Percentiles rank a stretch among this genome's conserved stretches.
Evolutionary conservation across 176 grass and related monocot species (phyloP).

Genomic region (Phragmites australis): DNA sequence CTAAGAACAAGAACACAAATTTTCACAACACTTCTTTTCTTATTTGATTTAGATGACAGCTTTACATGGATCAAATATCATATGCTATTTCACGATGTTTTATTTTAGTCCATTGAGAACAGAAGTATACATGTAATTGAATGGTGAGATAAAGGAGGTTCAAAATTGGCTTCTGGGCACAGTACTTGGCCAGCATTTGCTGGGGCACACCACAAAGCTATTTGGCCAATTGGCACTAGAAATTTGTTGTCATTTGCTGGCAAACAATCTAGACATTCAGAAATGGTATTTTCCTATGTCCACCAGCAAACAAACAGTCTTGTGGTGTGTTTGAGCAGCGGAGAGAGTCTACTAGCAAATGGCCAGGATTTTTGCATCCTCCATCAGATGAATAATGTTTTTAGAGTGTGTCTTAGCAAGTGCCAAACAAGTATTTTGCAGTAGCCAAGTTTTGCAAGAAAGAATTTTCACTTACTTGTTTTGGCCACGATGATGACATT

Average conservation of each 20-base stretch:
- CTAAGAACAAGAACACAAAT: background rate
- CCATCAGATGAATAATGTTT: background rate
- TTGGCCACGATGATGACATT: conserved; percentile 88
- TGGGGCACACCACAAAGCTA: background rate
- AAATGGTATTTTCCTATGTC: background rate
- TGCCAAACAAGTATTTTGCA: background rate
- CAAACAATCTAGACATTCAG: background rate
- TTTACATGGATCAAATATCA: conserved; percentile 10
- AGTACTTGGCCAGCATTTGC: background rate
- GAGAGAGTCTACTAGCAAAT: background rate
- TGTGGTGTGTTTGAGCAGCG: background rate
- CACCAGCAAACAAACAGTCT: background rate
- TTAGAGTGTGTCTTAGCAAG: background rate
- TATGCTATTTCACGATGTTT: background rate
- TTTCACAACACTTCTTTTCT: background rate
- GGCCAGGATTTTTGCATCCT: background rate
- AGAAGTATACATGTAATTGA: conserved; percentile 19
- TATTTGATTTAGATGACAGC: background rate
- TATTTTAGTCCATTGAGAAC: background rate
- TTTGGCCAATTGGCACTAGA: background rate
- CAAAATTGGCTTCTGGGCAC: background rate
- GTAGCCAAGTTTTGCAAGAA: background rate
- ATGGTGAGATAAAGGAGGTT: background rate
- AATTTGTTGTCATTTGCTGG: background rate
- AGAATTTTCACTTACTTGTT: conserved; percentile 62